phyloP scores from a whole-genome alignment of 768 basidiomycete genomes.

The Mrakia blollopis region DNA sequence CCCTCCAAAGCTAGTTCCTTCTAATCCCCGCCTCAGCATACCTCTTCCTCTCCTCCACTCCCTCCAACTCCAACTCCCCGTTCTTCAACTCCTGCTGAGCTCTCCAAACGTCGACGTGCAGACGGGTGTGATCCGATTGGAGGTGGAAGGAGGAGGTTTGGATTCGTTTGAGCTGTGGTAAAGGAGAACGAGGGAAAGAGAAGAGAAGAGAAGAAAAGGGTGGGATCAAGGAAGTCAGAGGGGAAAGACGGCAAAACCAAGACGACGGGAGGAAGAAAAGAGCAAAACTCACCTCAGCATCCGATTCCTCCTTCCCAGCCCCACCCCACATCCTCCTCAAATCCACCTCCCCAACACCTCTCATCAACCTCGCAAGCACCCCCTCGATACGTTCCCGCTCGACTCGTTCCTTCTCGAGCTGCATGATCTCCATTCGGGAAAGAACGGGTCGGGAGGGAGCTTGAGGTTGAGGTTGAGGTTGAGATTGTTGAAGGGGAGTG shows the following conservation, averaged over 20 bases:
- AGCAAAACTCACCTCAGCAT: constrained; percentile 7
- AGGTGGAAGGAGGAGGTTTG: background rate
- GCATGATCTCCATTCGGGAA: background rate
- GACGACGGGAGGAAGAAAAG: too few species aligned
- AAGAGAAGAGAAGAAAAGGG: background rate
- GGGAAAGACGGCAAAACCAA: background rate
- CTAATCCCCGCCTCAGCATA: constrained; percentile 25
- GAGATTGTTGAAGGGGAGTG: too few species aligned
- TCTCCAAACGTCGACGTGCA: constrained; percentile 14
- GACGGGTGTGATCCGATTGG: constrained; percentile 1
- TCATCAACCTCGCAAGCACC: background rate
- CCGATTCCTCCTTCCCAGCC: background rate
- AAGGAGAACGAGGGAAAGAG: background rate
- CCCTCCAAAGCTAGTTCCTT: background rate
- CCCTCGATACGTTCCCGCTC: constrained; percentile 9
- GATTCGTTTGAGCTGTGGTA: background rate
- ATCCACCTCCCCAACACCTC: constrained; percentile 3
- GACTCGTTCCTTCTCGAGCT: background rate
- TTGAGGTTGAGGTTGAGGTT: too few species aligned
- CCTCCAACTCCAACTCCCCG: constrained; percentile 22
- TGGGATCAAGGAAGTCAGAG: background rate
- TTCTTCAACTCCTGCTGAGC: constrained; percentile 19
- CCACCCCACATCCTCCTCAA: background rate
- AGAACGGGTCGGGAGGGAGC: background rate
- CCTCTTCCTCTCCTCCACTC: background rate